phyloP scores from a whole-genome alignment of 164 flowering plant species.

The Berberis thunbergii region DNA sequence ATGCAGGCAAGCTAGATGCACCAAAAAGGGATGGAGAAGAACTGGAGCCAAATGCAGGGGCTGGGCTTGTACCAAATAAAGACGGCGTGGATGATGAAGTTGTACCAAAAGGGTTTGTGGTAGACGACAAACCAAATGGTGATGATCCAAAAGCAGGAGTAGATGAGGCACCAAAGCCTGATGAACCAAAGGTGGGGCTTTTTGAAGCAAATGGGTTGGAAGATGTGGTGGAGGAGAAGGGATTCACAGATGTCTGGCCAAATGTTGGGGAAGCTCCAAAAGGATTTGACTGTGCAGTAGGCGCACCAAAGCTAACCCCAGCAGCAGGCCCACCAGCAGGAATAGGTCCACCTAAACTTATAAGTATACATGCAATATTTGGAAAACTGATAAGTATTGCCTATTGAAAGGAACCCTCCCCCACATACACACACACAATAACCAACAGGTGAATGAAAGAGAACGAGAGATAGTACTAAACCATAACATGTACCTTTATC shows the following conservation, averaged over 20 bases:
- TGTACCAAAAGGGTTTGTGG: constrained; percentile 51
- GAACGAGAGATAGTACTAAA: neutral
- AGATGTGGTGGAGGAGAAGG: constrained; percentile 45
- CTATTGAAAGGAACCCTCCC: neutral
- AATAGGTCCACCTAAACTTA: constrained; percentile 69
- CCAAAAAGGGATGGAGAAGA: constrained; percentile 51
- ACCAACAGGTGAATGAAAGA: neutral
- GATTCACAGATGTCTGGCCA: constrained; percentile 58
- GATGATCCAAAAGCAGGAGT: constrained; percentile 51
- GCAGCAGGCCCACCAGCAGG: constrained; percentile 58
- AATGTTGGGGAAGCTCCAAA: constrained; percentile 45
- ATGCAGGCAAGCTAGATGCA: constrained; percentile 35
- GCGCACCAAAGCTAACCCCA: constrained; percentile 34
- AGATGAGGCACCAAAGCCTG: constrained; percentile 37
- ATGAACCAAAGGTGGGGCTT: constrained; percentile 27
- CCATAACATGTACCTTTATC: constrained; percentile 58
- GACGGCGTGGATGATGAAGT: constrained; percentile 46
- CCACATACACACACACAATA: neutral
- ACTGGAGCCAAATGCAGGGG: constrained; percentile 44
- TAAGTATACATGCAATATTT: constrained; percentile 1
- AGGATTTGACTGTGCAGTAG: constrained; percentile 35
- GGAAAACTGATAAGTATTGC: neutral
- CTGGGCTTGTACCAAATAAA: constrained; percentile 37
- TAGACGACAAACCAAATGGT: constrained; percentile 39
- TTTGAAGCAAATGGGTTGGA: constrained; percentile 60